These are phyloP conservation scores for Apostasia shenzhenica DNA, from an alignment of 106 monocot species.

Conservation along the genomic window DNA sequence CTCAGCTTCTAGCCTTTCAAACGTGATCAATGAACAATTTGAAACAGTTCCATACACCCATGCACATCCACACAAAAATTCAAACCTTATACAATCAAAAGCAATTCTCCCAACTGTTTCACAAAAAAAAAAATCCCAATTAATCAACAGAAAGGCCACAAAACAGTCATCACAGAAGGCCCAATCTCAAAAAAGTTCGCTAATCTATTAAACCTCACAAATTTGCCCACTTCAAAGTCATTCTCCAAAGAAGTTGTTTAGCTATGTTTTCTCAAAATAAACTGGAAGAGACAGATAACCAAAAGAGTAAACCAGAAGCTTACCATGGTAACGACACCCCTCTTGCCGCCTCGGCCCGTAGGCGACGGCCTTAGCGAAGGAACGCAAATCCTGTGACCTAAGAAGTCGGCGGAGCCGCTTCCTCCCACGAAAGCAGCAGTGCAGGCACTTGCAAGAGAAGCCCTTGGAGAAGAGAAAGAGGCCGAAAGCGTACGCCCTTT, in stretches of 20 bases:
- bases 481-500: background rate
- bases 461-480: background rate
- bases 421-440: slow-evolving; percentile 36
- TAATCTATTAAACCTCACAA: too few relatives aligned
- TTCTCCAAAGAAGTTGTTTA: too few relatives aligned
- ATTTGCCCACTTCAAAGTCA: too few relatives aligned
- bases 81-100: background rate
- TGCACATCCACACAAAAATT: background rate
- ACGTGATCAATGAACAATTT: too few relatives aligned
- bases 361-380: slow-evolving; percentile 13
- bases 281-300: too few relatives aligned
- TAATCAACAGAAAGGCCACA: too few relatives aligned
- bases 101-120: background rate
- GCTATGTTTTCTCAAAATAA: too few relatives aligned
- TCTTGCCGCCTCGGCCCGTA: slow-evolving; percentile 29
- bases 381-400: slow-evolving; percentile 31
- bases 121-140: too few relatives aligned
- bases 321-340: slow-evolving; percentile 81
- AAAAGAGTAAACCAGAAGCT: background rate
- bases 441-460: slow-evolving; percentile 21
- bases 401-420: slow-evolving; percentile 27
- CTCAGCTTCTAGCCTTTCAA: too few relatives aligned
- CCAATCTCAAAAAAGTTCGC: too few relatives aligned
- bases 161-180: too few relatives aligned
- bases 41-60: background rate